Evolutionary conservation across 257 asterid genomes (phyloP), one percentile per base, ranked within the genome.

Genomic region (Cinchona pubescens): DNA sequence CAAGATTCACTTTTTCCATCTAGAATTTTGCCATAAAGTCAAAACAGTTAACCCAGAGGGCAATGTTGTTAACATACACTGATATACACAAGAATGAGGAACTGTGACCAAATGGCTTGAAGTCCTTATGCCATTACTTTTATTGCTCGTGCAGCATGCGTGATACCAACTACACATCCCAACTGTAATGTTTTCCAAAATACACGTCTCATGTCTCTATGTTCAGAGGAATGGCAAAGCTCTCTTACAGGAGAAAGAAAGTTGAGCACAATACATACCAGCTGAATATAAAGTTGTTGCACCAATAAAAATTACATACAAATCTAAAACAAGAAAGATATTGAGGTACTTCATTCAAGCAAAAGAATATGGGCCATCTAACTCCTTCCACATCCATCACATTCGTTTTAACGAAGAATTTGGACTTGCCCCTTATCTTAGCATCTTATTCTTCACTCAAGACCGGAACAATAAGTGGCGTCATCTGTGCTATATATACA

Each of bases 401-500:
- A 67, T 16, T 55, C 67, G 83, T 55, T 67, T n/a, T n/a, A 58
- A 72, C 13, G 75, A 56, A 60, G 74, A 73, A 45, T 53, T 27
- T 55, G 73, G 71, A 63, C 79, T 46, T 66, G 81, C 80, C 59
- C 74, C 10, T 29, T n/a, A 2, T 48, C 53, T 67, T 37, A 70
- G 73, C 48, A 68, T 11, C 53, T 84, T 84, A 89, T 63, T 88
- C 97, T 78, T 89, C 97, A 43, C 77, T 90, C 86, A 92, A 75
- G 75, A 92, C 83, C 23, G 97, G 97, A 70, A 92, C 97, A 42
- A 92, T 90, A 27, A 92, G 94, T 59, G 97, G 97, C 5, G 90
- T 92, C 97, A 92, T 84, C 87, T 92, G 97, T 65, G 97, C 88
- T 79, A 92, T 74, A 86, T 90, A 92, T 69, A 92, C 97, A 60